phyloP scores from a whole-genome alignment of 2,329 filamentous ascomycete genomes.

The Sarocladium brachiariae region DNA sequence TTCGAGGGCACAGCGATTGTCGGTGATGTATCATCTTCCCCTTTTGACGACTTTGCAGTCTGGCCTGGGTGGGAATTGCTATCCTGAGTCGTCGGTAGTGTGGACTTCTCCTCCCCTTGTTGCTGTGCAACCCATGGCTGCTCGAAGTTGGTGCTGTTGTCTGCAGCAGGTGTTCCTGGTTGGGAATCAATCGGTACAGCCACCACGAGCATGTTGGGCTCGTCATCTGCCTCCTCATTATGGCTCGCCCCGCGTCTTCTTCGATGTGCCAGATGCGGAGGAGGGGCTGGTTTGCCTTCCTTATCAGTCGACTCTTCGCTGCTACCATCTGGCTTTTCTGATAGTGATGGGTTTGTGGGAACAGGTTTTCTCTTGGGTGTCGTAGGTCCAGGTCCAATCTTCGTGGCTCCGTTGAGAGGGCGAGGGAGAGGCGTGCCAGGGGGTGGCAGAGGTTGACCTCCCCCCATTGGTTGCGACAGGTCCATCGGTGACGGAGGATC shows the following conservation, averaged over 20 bases:
- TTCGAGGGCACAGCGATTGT: slow-evolving; percentile 14
- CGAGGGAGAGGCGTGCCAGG: slow-evolving; percentile 70
- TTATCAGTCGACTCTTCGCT: slow-evolving; percentile 22
- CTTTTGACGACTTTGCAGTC: background rate
- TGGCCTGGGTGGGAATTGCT: background rate
- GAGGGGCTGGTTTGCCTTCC: slow-evolving; percentile 14
- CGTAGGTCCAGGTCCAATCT: slow-evolving; percentile 43
- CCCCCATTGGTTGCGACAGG: slow-evolving; percentile 65
- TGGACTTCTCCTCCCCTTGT: background rate
- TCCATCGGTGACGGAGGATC: slow-evolving; percentile 32
- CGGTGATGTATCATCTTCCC: background rate
- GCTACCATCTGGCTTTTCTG: slow-evolving; percentile 16
- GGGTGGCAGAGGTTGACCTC: slow-evolving; percentile 74
- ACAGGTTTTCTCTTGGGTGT: slow-evolving; percentile 61
- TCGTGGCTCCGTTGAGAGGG: slow-evolving; percentile 54
- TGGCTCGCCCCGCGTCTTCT: slow-evolving; percentile 30
- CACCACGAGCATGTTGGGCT: slow-evolving; percentile 51
- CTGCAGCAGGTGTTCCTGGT: slow-evolving; percentile 42
- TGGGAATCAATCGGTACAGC: slow-evolving; percentile 58
- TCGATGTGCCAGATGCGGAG: slow-evolving; percentile 43
- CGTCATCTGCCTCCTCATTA: slow-evolving; percentile 27
- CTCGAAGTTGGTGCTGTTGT: slow-evolving; percentile 20
- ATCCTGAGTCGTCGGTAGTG: background rate
- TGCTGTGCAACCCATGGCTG: background rate
- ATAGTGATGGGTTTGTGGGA: slow-evolving; percentile 25